These are phyloP conservation scores for Ambrosia hybrid DNA, from an alignment of 140 eudicot species.

Conservation along the genomic window DNA sequence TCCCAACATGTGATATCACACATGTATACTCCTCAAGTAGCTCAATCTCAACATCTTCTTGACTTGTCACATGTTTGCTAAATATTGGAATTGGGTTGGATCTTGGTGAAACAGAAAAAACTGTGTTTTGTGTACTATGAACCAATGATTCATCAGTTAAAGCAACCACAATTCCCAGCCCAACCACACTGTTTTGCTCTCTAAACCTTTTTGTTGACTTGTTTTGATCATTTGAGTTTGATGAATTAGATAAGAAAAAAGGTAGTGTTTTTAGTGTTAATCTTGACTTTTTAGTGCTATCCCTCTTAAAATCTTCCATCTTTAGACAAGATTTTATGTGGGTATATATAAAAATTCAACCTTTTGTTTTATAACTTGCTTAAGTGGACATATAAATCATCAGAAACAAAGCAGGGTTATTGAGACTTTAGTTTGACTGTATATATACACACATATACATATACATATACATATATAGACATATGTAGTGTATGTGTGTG, in stretches of 20 bases:
- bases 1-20: slow-evolving; percentile 68
- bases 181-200: slow-evolving; percentile 65
- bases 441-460: slow-evolving; percentile 11
- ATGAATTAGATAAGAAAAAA: slow-evolving; percentile 35
- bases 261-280: slow-evolving; percentile 32
- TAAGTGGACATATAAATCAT: slow-evolving; percentile 20
- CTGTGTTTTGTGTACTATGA: slow-evolving; percentile 46
- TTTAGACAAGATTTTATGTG: slow-evolving; percentile 19
- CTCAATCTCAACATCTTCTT: slow-evolving; percentile 47
- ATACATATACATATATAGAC: slow-evolving; percentile 5
- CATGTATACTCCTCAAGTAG: slow-evolving; percentile 76
- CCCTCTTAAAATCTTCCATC: slow-evolving; percentile 50
- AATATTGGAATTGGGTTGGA: slow-evolving; percentile 57
- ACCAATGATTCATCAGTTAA: slow-evolving; percentile 38
- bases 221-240: slow-evolving; percentile 29
- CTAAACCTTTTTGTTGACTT: slow-evolving; percentile 50
- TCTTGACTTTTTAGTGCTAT: slow-evolving; percentile 39
- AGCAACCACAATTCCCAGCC: slow-evolving; percentile 77
- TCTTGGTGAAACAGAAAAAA: slow-evolving; percentile 58
- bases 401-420: slow-evolving; percentile 23
- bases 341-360: slow-evolving; percentile 20
- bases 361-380: slow-evolving; percentile 18
- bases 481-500: background rate
- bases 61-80: slow-evolving; percentile 23
- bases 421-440: slow-evolving; percentile 18